These are phyloP conservation scores for Rhizoclosmatium globosum DNA, from an alignment of 192 early-diverging fungal genomes.

Conservation along the genomic window DNA sequence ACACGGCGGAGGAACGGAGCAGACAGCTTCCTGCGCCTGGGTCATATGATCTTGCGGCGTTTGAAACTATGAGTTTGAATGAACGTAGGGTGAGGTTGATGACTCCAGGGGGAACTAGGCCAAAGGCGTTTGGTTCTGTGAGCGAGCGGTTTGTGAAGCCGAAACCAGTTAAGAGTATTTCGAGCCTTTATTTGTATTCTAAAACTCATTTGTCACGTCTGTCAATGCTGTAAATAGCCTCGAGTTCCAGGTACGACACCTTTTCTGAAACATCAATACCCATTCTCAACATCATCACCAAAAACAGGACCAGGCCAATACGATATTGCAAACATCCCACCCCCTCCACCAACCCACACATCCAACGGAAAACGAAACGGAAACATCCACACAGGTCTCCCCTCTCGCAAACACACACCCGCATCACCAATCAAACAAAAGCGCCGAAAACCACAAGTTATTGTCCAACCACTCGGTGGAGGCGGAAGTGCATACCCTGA, in stretches of 20 bases:
- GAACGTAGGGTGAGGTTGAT: slow-evolving; percentile 28
- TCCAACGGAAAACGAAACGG: slow-evolving; percentile 8
- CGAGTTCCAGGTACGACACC: slow-evolving; percentile 42
- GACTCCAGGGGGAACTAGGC: slow-evolving; percentile 34
- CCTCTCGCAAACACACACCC: slow-evolving; percentile 30
- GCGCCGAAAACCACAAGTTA: slow-evolving; percentile 11
- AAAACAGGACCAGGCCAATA: slow-evolving; percentile 34
- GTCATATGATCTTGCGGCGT: slow-evolving; percentile 52
- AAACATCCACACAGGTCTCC: slow-evolving; percentile 26
- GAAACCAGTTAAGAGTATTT: slow-evolving; percentile 16
- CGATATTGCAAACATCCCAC: slow-evolving; percentile 30
- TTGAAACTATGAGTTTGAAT: slow-evolving; percentile 10
- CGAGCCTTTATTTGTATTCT: slow-evolving; percentile 9
- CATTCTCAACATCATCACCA: background rate
- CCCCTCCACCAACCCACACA: slow-evolving; percentile 22
- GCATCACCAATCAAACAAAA: background rate
- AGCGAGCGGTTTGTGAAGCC: slow-evolving; percentile 46
- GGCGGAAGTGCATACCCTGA: slow-evolving; percentile 29
- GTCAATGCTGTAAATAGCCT: slow-evolving; percentile 25
- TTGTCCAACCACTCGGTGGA: slow-evolving; percentile 14
- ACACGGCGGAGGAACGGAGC: slow-evolving; percentile 21
- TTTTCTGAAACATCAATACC: background rate
- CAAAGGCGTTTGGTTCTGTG: slow-evolving; percentile 52
- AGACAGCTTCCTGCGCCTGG: slow-evolving; percentile 49
- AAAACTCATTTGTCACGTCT: background rate